Evolutionary conservation across 768 basidiomycete genomes (phyloP).

Genomic region (Suillus brevipes): DNA sequence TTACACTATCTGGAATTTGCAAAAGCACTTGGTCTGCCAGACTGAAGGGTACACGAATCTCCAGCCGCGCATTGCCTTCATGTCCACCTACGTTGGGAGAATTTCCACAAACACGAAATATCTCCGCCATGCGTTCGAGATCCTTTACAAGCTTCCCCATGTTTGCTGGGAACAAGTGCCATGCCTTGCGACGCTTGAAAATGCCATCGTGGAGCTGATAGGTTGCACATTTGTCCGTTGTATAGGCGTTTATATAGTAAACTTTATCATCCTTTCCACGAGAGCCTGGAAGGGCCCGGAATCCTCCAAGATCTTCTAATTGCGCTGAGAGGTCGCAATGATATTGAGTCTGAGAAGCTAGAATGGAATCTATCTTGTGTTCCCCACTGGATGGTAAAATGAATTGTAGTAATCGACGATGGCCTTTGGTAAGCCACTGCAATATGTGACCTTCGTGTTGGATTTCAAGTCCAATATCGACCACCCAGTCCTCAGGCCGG

Average conservation of each 20-base stretch:
- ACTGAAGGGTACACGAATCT: background rate
- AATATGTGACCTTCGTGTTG: background rate
- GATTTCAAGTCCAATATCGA: background rate
- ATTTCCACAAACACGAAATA: background rate
- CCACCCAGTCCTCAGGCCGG: background rate
- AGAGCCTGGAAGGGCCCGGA: background rate
- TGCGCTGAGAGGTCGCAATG: background rate
- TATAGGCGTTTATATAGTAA: background rate
- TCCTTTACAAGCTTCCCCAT: background rate
- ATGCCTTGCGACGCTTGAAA: background rate
- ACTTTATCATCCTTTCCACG: background rate
- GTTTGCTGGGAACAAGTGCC: background rate
- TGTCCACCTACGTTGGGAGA: background rate
- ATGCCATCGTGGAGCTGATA: background rate
- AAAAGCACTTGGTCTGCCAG: background rate
- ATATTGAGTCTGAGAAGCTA: background rate
- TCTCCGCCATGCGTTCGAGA: background rate
- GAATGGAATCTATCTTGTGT: background rate
- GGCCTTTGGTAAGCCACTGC: background rate
- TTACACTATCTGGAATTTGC: background rate
- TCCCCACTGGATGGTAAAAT: background rate
- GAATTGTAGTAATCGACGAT: background rate
- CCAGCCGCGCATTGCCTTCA: background rate
- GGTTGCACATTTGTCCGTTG: background rate
- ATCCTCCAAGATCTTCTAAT: background rate